Conservation (phyloP, 2,329 filamentous ascomycete species). For the Arthroderma uncinatum region DNA sequence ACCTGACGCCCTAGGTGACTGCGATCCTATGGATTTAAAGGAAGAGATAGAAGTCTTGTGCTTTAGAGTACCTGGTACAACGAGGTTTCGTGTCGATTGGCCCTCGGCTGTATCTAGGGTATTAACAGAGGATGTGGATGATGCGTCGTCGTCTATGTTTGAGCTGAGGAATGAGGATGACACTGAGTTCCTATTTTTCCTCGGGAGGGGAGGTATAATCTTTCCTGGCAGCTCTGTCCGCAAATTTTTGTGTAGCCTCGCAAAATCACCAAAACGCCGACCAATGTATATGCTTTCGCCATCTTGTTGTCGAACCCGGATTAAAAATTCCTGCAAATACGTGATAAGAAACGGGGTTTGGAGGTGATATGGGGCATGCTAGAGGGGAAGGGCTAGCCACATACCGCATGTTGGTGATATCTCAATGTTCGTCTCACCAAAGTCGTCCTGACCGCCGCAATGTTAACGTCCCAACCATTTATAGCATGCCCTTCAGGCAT, state of each 20-base stretch:
- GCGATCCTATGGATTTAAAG: constrained; percentile 17
- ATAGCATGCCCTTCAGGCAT: constrained; percentile 83
- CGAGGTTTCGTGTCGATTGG: constrained; percentile 25
- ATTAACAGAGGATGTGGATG: constrained; percentile 70
- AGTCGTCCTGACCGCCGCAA: constrained; percentile 73
- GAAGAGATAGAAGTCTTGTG: constrained; percentile 15
- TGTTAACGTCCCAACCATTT: constrained; percentile 95
- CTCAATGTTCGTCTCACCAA: constrained; percentile 76
- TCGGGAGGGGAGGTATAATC: constrained; percentile 71
- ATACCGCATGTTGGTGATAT: constrained; percentile 80
- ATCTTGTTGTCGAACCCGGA: constrained; percentile 70
- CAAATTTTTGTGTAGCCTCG: constrained; percentile 63
- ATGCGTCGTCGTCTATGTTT: constrained; percentile 60
- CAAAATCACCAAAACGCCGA: constrained; percentile 81
- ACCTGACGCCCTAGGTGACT: constrained; percentile 22
- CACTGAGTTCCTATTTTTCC: constrained; percentile 79
- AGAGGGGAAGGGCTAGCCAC: constrained; percentile 21
- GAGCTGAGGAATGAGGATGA: constrained; percentile 49
- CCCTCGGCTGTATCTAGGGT: constrained; percentile 47
- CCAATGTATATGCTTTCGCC: constrained; percentile 69
- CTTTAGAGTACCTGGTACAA: constrained; percentile 5
- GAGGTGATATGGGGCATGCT: no score
- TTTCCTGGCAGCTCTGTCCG: constrained; percentile 83
- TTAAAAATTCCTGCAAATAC: constrained; percentile 61
- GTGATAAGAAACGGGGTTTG: neutral